Evolutionary conservation across 1,284 basidiomycete genomes (phyloP).

Genomic region (Caloboletus firmus): DNA sequence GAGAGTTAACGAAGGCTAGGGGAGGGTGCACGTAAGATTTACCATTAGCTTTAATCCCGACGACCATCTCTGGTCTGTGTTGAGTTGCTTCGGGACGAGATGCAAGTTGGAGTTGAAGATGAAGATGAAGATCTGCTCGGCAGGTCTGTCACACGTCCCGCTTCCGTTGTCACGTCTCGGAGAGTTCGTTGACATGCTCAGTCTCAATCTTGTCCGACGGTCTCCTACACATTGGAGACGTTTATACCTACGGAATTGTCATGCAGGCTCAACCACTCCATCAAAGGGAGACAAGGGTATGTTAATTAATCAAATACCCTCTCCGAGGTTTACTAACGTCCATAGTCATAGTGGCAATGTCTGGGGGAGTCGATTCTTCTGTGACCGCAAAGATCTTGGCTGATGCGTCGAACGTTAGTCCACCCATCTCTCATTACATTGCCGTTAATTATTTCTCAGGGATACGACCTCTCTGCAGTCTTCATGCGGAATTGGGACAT

Average conservation of each 20-base stretch:
- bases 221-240: conserved; percentile 7
- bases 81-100: background rate
- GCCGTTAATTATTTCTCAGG: conserved; percentile 41
- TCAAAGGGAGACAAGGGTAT: conserved; percentile 33
- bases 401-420: conserved; percentile 49
- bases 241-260: conserved; percentile 7
- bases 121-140: background rate
- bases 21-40: background rate
- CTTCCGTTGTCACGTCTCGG: background rate
- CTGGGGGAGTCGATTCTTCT: conserved; percentile 94
- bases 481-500: conserved; percentile 98
- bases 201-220: conserved; percentile 15
- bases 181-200: conserved; percentile 18
- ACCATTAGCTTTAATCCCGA: conserved; percentile 45
- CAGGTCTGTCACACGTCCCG: conserved; percentile 2
- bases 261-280: conserved; percentile 19
- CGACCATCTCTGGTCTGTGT: conserved; percentile 36
- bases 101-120: background rate
- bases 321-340: background rate
- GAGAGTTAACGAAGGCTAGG: background rate
- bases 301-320: background rate
- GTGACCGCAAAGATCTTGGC: conserved; percentile 77
- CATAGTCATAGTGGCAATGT: conserved; percentile 88
- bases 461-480: conserved; percentile 80
- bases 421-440: background rate